phyloP scores from a whole-genome alignment of 495 filamentous ascomycete genomes.

The Neurospora africana region DNA sequence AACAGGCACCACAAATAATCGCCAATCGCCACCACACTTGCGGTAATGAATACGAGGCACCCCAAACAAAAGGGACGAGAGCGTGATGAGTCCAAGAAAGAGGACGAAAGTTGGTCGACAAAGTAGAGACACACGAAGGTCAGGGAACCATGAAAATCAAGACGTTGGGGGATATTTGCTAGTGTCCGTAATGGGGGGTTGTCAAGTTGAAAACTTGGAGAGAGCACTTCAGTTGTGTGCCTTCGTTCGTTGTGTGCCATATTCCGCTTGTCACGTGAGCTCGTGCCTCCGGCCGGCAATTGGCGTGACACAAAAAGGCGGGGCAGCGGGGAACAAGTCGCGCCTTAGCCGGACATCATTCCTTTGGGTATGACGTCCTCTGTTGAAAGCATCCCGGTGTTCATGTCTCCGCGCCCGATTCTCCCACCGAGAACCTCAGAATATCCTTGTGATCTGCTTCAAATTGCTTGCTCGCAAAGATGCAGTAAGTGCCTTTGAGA shows the following conservation, averaged over 20 bases:
- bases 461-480: not conserved
- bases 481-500: not conserved
- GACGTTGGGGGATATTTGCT: not conserved
- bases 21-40: not conserved
- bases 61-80: not conserved
- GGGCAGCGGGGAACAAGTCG: not conserved
- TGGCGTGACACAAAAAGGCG: not conserved
- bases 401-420: not conserved
- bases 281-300: not conserved
- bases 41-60: not conserved
- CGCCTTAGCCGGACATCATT: not conserved
- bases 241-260: no score
- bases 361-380: not conserved
- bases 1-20: not conserved
- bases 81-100: not conserved
- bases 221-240: no score
- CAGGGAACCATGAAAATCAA: not conserved
- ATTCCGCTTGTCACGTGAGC: not conserved
- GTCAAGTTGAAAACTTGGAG: not conserved
- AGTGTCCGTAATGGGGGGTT: not conserved
- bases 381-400: not conserved
- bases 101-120: not conserved
- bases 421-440: not conserved
- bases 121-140: not conserved
- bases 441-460: not conserved